Percentiles rank a stretch among this genome's conserved stretches.
phyloP scores from a whole-genome alignment of 2,329 filamentous ascomycete genomes.

The Trichoderma harzianum region DNA sequence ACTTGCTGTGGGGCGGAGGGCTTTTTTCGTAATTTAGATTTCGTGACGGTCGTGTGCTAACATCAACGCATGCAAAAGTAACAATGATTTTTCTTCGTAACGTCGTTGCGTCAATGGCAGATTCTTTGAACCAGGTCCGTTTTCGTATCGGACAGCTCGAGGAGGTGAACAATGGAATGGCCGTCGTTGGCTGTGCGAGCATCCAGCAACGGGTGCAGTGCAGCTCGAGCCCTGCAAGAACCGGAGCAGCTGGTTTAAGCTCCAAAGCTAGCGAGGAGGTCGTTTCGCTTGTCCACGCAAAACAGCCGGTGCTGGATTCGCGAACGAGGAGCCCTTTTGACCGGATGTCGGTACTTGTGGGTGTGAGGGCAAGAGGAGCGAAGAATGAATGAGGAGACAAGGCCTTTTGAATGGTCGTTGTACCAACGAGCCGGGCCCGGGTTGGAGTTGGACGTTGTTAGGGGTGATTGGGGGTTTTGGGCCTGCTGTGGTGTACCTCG shows the following conservation, averaged over 20 bases:
- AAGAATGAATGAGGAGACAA: conserved; percentile 35
- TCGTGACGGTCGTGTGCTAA: conserved; percentile 28
- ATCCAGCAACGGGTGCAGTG: conserved; percentile 10
- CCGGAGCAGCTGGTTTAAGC: neutral
- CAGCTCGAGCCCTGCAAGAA: conserved; percentile 5
- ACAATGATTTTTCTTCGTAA: conserved; percentile 3
- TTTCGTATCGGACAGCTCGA: neutral
- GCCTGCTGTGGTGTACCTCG: neutral
- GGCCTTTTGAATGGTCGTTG: conserved; percentile 39
- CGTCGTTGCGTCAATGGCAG: conserved; percentile 7
- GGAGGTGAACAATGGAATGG: conserved; percentile 10
- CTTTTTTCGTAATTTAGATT: conserved; percentile 24
- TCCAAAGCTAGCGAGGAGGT: neutral
- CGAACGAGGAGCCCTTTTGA: conserved; percentile 19
- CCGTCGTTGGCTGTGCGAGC: conserved; percentile 19
- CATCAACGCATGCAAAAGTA: conserved; percentile 25
- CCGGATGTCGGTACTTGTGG: conserved; percentile 26
- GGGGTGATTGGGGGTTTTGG: conserved; percentile 25
- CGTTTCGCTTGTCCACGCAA: conserved; percentile 17
- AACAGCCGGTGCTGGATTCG: conserved; percentile 20
- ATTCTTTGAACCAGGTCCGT: neutral
- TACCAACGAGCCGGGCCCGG: conserved; percentile 21
- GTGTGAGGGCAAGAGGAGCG: conserved; percentile 28
- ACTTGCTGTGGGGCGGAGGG: conserved; percentile 20
- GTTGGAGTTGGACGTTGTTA: conserved; percentile 33